Percentiles rank a stretch among this genome's conserved stretches.
Conservation (phyloP, 2,329 filamentous ascomycete genomes). For the Ophiostoma ips region DNA sequence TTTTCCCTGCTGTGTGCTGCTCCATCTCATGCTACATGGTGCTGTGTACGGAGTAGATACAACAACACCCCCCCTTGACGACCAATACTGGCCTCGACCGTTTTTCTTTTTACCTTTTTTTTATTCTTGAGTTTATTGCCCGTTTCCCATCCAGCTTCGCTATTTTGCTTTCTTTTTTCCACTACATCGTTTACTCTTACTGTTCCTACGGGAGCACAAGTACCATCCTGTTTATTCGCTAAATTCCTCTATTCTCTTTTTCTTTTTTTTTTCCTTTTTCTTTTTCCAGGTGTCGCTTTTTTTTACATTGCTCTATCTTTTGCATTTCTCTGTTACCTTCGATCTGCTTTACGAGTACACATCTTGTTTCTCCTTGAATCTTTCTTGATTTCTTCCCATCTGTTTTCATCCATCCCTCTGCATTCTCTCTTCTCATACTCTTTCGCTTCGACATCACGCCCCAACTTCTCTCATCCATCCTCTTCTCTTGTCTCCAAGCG, state of each 20-base stretch:
- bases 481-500: background rate
- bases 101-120: background rate
- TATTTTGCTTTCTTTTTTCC: background rate
- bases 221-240: background rate
- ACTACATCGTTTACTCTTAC: background rate
- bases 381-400: background rate
- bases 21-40: background rate
- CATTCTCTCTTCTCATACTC: background rate
- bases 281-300: background rate
- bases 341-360: background rate
- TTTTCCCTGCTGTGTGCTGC: background rate
- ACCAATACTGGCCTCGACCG: constrained; percentile 4
- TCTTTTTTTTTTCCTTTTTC: background rate
- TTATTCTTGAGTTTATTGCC: background rate
- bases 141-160: background rate
- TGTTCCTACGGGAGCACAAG: background rate
- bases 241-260: background rate
- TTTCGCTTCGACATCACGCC: background rate
- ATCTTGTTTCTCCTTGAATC: background rate
- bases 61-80: background rate
- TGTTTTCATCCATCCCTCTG: background rate
- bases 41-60: background rate
- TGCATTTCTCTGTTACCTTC: background rate
- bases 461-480: background rate
- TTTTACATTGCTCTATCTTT: background rate